These are phyloP conservation scores for Jaenimonas drosophilae DNA, from an alignment of 208 protist species.

Conservation along the genomic window DNA sequence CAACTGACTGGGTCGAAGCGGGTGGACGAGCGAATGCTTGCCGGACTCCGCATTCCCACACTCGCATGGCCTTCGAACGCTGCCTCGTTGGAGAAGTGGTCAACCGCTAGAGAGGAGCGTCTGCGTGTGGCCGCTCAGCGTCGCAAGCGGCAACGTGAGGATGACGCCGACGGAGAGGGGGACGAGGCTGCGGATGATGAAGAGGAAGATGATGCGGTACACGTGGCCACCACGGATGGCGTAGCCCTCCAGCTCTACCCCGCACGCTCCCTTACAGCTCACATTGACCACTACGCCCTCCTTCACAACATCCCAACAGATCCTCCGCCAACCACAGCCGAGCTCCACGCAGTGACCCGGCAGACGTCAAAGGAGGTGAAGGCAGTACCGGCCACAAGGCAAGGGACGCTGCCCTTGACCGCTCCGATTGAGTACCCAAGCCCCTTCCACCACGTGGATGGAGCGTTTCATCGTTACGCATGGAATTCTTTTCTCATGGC, in stretches of 20 bases:
- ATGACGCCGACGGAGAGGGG: slow-evolving; percentile 8
- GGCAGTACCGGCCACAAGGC: neutral
- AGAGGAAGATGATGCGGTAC: neutral
- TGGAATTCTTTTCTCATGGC: slow-evolving; percentile 51
- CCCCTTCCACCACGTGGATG: slow-evolving; percentile 81
- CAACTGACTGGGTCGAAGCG: no score
- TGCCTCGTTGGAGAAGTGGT: no score
- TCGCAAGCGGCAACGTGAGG: neutral
- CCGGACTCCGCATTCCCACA: no score
- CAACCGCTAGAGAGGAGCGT: neutral
- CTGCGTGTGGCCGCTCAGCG: neutral
- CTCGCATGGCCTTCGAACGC: no score
- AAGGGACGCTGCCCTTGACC: no score
- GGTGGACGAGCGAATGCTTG: no score
- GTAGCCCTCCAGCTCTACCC: slow-evolving; percentile 24
- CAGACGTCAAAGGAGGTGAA: neutral
- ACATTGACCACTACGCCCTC: slow-evolving; percentile 2
- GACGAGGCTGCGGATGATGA: slow-evolving; percentile 9
- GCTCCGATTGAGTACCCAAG: slow-evolving; percentile 47
- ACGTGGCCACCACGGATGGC: neutral
- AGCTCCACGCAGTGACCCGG: slow-evolving; percentile 15
- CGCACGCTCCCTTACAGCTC: slow-evolving; percentile 9
- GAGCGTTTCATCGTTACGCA: slow-evolving; percentile 64
- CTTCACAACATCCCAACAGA: slow-evolving; percentile 37
- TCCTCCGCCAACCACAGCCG: slow-evolving; percentile 14